Conservation (phyloP, 164 flowering plant species). For the Taxillus chinensis region DNA sequence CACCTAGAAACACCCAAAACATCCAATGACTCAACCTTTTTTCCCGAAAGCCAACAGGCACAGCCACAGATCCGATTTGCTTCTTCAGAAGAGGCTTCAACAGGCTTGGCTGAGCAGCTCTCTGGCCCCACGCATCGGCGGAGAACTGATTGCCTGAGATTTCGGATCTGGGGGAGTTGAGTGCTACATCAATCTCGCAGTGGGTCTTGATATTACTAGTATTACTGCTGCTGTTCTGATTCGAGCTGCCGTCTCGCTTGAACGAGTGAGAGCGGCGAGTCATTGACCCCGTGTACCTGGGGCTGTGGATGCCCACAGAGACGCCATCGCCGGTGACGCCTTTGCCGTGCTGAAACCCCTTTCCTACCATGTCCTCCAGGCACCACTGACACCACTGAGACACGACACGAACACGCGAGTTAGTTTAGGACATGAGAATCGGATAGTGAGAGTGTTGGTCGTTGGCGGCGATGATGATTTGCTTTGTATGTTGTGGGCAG, state of each 20-base stretch:
- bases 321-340: conserved; percentile 28
- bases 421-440: too few species aligned
- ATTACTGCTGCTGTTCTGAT: conserved; percentile 10
- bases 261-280: conserved; percentile 86
- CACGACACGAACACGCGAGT: too few species aligned
- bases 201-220: conserved; percentile 15
- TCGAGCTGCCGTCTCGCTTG: conserved; percentile 27
- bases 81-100: conserved; percentile 20
- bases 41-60: conserved; percentile 39
- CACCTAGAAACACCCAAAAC: conserved; percentile 77
- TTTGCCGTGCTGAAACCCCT: conserved; percentile 22
- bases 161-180: conserved; percentile 78
- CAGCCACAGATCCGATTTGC: conserved; percentile 18
- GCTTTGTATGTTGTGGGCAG: too few species aligned
- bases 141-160: conserved; percentile 7
- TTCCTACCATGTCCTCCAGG: too few species aligned
- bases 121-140: conserved; percentile 33
- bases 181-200: conserved; percentile 61
- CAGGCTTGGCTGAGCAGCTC: conserved; percentile 12
- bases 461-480: too few species aligned
- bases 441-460: too few species aligned
- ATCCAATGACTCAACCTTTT: conserved; percentile 73
- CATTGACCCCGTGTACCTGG: conserved; percentile 77
- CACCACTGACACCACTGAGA: too few species aligned
- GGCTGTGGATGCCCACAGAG: conserved; percentile 67